Conservation (phyloP, 2,329 filamentous ascomycete genomes). For the Aotearoamyces nothofagi region DNA sequence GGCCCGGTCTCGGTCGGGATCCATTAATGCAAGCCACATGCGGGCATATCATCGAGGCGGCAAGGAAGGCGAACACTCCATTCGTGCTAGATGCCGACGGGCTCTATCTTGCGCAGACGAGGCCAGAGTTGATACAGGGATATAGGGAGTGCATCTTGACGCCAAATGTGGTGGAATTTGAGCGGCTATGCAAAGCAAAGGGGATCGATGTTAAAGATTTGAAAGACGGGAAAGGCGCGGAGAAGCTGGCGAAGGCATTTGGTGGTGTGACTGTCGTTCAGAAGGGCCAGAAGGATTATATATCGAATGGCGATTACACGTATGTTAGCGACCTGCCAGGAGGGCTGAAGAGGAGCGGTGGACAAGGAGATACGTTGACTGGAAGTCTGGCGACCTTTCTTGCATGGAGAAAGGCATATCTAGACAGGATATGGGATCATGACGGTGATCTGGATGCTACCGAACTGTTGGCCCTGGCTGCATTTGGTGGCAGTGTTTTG, state of each 20-base stretch:
- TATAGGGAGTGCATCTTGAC: slow-evolving; percentile 80
- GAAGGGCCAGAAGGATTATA: slow-evolving; percentile 71
- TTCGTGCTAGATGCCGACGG: slow-evolving; percentile 90
- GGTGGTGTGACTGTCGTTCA: slow-evolving; percentile 84
- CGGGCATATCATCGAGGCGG: slow-evolving; percentile 62
- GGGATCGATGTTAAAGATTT: slow-evolving; percentile 40
- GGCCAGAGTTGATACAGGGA: slow-evolving; percentile 63
- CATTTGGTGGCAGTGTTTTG: slow-evolving; percentile 74
- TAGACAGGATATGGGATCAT: slow-evolving; percentile 66
- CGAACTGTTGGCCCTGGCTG: slow-evolving; percentile 60
- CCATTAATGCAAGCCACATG: slow-evolving; percentile 80
- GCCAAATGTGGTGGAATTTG: slow-evolving; percentile 90
- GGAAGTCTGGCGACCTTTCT: slow-evolving; percentile 79
- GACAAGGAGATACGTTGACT: slow-evolving; percentile 90
- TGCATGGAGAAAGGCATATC: slow-evolving; percentile 77
- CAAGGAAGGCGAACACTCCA: slow-evolving; percentile 54
- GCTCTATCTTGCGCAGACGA: slow-evolving; percentile 58
- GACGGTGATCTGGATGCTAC: slow-evolving; percentile 31
- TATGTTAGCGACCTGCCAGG: slow-evolving; percentile 63
- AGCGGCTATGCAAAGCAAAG: slow-evolving; percentile 60
- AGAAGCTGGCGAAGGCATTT: slow-evolving; percentile 56
- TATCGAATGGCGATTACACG: slow-evolving; percentile 68
- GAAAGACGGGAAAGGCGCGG: slow-evolving; percentile 30
- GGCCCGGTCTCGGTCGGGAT: slow-evolving; percentile 83
- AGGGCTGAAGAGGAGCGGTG: slow-evolving; percentile 78